Conservation (phyloP, 192 early-diverging fungal species). For the Podila verticillata region DNA sequence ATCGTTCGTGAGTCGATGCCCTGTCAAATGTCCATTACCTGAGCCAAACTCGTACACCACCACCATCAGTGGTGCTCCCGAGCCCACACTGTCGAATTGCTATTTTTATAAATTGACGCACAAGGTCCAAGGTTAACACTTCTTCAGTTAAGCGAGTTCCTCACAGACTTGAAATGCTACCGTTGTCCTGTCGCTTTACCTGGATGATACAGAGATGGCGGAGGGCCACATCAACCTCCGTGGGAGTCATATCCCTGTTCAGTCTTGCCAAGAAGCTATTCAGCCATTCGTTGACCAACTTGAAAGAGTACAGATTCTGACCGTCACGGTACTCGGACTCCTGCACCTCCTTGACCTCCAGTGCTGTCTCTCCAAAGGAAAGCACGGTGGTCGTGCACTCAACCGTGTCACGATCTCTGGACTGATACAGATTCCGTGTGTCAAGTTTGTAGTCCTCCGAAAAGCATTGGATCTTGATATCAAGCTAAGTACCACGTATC, state of each 20-base stretch:
- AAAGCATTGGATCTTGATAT: slow-evolving; percentile 17
- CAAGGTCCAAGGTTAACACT: too few relatives aligned
- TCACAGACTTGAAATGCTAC: too few relatives aligned
- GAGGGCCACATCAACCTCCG: slow-evolving; percentile 31
- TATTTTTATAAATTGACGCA: too few relatives aligned
- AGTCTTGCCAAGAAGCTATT: slow-evolving; percentile 19
- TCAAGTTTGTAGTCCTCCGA: not conserved
- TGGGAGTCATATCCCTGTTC: not conserved
- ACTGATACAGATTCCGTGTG: slow-evolving; percentile 53
- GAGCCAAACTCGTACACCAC: slow-evolving; percentile 35
- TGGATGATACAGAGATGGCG: slow-evolving; percentile 41
- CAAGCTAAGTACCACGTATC: slow-evolving; percentile 8
- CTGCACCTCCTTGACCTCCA: slow-evolving; percentile 54
- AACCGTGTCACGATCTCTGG: slow-evolving; percentile 50
- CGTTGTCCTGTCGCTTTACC: not conserved
- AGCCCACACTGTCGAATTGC: too few relatives aligned
- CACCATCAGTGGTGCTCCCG: slow-evolving; percentile 5
- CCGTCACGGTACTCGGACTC: slow-evolving; percentile 48
- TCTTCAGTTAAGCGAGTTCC: too few relatives aligned
- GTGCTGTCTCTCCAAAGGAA: slow-evolving; percentile 57
- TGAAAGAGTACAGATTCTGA: slow-evolving; percentile 59
- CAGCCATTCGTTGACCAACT: slow-evolving; percentile 55
- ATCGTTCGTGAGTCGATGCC: slow-evolving; percentile 24
- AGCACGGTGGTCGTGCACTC: slow-evolving; percentile 57
- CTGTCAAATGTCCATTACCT: slow-evolving; percentile 6